Evolutionary conservation across 2,329 filamentous ascomycete species (phyloP).

Genomic region (Thielaviopsis populi): DNA sequence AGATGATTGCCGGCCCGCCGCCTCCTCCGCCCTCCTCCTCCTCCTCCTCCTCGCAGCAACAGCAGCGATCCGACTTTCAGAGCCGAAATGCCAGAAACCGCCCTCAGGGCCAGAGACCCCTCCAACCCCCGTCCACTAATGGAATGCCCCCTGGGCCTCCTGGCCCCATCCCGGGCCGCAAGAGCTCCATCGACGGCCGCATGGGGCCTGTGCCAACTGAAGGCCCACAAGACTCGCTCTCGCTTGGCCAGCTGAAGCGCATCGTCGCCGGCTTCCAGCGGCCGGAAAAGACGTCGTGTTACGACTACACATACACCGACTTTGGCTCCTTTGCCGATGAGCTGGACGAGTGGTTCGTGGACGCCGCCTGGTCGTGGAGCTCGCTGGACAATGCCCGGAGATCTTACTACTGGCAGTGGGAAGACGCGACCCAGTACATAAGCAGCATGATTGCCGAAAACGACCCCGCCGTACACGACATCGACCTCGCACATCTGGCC

Average conservation of each 20-base stretch:
- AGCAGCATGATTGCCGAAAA: constrained; percentile 21
- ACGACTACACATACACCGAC: constrained; percentile 75
- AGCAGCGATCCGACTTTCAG: constrained; percentile 8
- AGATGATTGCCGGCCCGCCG: constrained; percentile 7
- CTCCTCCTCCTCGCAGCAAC: neutral
- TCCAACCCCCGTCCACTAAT: neutral
- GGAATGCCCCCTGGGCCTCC: neutral
- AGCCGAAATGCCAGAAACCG: neutral
- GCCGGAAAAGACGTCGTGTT: constrained; percentile 48
- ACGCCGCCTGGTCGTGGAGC: constrained; percentile 71
- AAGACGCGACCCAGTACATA: constrained; percentile 27
- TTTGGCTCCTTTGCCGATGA: constrained; percentile 66
- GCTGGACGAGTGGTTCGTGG: constrained; percentile 94
- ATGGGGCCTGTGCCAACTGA: constrained; percentile 25
- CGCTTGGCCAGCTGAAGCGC: constrained; percentile 55
- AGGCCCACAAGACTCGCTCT: constrained; percentile 46
- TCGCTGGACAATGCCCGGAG: constrained; percentile 61
- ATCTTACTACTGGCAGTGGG: constrained; percentile 66
- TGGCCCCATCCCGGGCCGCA: constrained; percentile 15
- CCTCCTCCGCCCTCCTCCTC: neutral
- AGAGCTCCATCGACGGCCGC: constrained; percentile 21
- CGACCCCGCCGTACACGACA: constrained; percentile 20
- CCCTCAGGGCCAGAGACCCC: neutral
- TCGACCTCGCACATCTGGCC: constrained; percentile 20
- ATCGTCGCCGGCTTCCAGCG: constrained; percentile 61